These are phyloP conservation scores for Hypoxylon intermedium DNA, from an alignment of 495 filamentous ascomycete species.

Conservation along the genomic window DNA sequence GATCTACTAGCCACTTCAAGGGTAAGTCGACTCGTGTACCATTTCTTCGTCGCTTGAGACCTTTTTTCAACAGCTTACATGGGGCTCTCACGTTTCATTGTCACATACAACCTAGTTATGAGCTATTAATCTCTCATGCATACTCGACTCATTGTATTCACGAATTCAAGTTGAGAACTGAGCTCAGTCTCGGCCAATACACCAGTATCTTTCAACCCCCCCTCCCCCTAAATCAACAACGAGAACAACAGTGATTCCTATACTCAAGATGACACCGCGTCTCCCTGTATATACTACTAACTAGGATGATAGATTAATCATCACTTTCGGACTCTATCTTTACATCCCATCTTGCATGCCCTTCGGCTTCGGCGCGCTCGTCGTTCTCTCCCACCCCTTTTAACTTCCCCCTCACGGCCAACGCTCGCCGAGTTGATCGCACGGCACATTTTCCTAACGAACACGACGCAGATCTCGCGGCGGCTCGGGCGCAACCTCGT, in stretches of 20 bases:
- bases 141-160: conserved; percentile 7
- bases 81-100: conserved; percentile 12
- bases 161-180: conserved; percentile 18
- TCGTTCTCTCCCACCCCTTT: conserved; percentile 52
- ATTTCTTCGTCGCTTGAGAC: conserved; percentile 14
- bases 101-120: conserved; percentile 32
- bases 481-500: conserved; percentile 58
- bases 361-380: conserved; percentile 61
- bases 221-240: conserved; percentile 6
- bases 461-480: conserved; percentile 61
- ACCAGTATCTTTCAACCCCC: conserved; percentile 1
- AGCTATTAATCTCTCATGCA: conserved; percentile 33
- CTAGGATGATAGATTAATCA: conserved; percentile 56
- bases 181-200: conserved; percentile 28
- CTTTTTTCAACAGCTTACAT: conserved; percentile 16
- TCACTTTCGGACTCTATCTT: conserved; percentile 60
- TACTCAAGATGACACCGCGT: conserved; percentile 13
- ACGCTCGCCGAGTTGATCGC: conserved; percentile 58
- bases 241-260: too few species aligned
- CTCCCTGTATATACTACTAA: conserved; percentile 26
- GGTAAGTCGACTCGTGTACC: conserved; percentile 49
- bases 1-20: conserved; percentile 63
- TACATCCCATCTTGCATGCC: conserved; percentile 62
- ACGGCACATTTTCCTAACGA: conserved; percentile 66
- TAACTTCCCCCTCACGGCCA: conserved; percentile 59